Conservation (phyloP, 352 stramenopile genomes). For the Phytophthora macrochlamydospora region DNA sequence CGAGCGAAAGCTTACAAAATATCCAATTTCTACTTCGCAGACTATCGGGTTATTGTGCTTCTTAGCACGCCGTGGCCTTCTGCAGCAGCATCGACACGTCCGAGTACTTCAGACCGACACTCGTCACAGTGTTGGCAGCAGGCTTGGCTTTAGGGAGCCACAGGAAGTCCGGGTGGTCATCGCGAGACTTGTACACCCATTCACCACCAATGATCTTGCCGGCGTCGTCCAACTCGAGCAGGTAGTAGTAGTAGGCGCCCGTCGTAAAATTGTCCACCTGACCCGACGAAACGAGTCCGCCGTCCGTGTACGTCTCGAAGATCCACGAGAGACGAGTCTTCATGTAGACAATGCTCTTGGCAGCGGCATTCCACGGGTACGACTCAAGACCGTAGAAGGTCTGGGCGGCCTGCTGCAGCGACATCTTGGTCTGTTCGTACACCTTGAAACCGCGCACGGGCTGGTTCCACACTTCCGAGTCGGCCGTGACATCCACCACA, state of each 20-base stretch:
- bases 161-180: constrained; percentile 25
- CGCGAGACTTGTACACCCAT: constrained; percentile 14
- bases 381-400: constrained; percentile 18
- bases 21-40: too few relatives aligned
- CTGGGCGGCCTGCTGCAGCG: constrained; percentile 12
- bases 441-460: constrained; percentile 37
- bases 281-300: constrained; percentile 12
- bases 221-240: constrained; percentile 18
- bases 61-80: not conserved
- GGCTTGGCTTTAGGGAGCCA: constrained; percentile 16
- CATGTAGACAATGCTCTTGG: constrained; percentile 29
- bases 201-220: constrained; percentile 24
- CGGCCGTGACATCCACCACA: constrained; percentile 31
- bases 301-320: constrained; percentile 19
- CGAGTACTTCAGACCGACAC: constrained; percentile 16
- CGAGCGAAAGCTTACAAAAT: too few relatives aligned
- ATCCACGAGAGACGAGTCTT: constrained; percentile 36
- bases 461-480: constrained; percentile 43
- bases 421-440: constrained; percentile 13
- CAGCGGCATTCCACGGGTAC: constrained; percentile 39
- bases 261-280: constrained; percentile 9
- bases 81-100: constrained; percentile 9
- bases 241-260: constrained; percentile 16
- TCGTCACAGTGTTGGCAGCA: constrained; percentile 8
- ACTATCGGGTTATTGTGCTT: not conserved